Percentiles rank a stretch among this genome's conserved stretches.
Evolutionary conservation across 805 yeast genomes (phyloP).

Genomic region (Metschnikowia orientalis): DNA sequence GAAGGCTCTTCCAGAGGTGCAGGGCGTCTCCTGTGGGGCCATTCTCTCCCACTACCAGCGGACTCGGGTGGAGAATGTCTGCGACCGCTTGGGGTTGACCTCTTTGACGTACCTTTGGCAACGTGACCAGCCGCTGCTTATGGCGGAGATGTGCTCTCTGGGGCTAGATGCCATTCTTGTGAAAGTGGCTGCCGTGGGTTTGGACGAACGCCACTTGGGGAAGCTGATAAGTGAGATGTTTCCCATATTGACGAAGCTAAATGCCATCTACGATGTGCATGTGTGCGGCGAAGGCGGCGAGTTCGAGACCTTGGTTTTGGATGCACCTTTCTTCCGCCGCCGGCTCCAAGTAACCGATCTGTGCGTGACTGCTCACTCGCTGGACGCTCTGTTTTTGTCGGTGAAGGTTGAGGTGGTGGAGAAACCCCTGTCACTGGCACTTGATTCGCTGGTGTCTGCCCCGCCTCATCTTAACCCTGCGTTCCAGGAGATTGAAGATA

Average conservation of each 20-base stretch:
- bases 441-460: constrained; percentile 1
- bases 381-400: constrained; percentile 67
- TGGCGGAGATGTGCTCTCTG: constrained; percentile 74
- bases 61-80: constrained; percentile 88
- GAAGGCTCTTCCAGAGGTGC: constrained; percentile 58
- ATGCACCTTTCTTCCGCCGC: constrained; percentile 75
- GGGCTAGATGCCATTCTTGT: constrained; percentile 74
- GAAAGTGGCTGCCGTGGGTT: constrained; percentile 92
- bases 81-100: constrained; percentile 64
- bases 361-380: constrained; percentile 46
- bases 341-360: constrained; percentile 40
- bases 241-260: constrained; percentile 54
- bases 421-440: constrained; percentile 23
- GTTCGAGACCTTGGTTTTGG: constrained; percentile 88
- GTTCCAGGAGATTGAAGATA: constrained; percentile 4
- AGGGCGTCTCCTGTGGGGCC: constrained; percentile 94
- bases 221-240: constrained; percentile 57
- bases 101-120: constrained; percentile 87
- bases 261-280: constrained; percentile 72
- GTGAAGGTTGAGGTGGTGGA: constrained; percentile 48
- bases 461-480: constrained; percentile 11
- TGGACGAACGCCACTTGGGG: constrained; percentile 64
- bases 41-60: constrained; percentile 93
- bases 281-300: constrained; percentile 99
- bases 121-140: constrained; percentile 69